Evolutionary conservation across 441 rosid species (phyloP).

Genomic region (Viola pubescens): DNA sequence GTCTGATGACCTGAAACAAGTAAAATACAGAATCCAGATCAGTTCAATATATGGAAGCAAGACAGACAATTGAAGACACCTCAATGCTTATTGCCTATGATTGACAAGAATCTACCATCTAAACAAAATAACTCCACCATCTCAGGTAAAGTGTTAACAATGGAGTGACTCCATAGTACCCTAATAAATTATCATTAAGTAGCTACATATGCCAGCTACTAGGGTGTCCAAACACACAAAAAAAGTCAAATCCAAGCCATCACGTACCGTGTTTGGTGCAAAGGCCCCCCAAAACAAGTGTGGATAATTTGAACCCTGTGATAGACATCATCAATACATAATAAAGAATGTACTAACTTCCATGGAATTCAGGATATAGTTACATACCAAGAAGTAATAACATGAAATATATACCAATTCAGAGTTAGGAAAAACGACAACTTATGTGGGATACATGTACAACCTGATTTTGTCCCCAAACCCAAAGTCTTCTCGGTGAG

Average conservation of each 20-base stretch:
- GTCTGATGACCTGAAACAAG: slow-evolving; percentile 45
- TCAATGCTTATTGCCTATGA: too few species aligned
- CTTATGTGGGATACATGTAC: slow-evolving; percentile 3
- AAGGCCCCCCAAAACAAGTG: slow-evolving; percentile 89
- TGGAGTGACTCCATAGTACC: too few species aligned
- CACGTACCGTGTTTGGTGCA: slow-evolving; percentile 50
- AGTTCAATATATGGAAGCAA: too few species aligned
- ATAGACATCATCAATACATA: neutral
- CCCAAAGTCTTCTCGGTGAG: slow-evolving; percentile 75
- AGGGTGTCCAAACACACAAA: neutral
- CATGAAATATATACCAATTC: neutral
- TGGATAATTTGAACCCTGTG: slow-evolving; percentile 83
- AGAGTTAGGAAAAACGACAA: slow-evolving; percentile 4
- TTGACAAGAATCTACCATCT: too few species aligned
- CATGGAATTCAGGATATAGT: too few species aligned
- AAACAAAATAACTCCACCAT: too few species aligned
- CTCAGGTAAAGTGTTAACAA: too few species aligned
- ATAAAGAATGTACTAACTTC: neutral
- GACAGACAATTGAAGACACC: too few species aligned
- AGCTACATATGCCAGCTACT: neutral
- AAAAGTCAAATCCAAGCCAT: slow-evolving; percentile 1
- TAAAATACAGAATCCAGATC: too few species aligned
- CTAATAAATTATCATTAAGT: too few species aligned
- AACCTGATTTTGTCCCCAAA: slow-evolving; percentile 99
- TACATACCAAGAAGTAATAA: neutral